Evolutionary conservation across 768 basidiomycete genomes (phyloP).

Genomic region (Phylloporus sp.): DNA sequence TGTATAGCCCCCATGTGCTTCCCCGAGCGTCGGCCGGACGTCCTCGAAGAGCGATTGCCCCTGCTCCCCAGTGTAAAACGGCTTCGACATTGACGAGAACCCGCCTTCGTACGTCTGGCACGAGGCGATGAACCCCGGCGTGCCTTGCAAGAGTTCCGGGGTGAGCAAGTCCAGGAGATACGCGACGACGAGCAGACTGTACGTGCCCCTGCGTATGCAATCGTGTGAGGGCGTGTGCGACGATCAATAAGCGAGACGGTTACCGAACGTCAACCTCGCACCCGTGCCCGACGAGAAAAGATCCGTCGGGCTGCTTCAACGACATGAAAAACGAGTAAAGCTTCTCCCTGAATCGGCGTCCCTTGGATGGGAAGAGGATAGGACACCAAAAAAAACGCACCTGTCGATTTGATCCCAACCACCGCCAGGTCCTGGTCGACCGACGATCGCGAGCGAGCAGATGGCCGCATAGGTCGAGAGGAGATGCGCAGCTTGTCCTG

Average conservation of each 20-base stretch:
- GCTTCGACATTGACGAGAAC: slow-evolving; percentile 75
- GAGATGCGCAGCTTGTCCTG: slow-evolving; percentile 82
- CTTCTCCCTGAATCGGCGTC: slow-evolving; percentile 40
- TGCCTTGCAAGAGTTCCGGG: slow-evolving; percentile 75
- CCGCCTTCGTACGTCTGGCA: slow-evolving; percentile 99
- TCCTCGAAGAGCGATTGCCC: slow-evolving; percentile 31
- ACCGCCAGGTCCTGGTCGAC: slow-evolving; percentile 62
- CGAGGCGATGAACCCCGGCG: slow-evolving; percentile 73
- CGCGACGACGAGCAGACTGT: slow-evolving; percentile 84
- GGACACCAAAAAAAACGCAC: slow-evolving; percentile 38
- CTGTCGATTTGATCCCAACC: slow-evolving; percentile 88
- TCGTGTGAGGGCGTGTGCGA: not conserved
- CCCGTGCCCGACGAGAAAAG: slow-evolving; percentile 81
- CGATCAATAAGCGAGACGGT: slow-evolving; percentile 15
- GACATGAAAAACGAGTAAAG: slow-evolving; percentile 89
- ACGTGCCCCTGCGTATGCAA: slow-evolving; percentile 63
- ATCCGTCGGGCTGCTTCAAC: slow-evolving; percentile 88
- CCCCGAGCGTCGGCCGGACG: slow-evolving; percentile 77
- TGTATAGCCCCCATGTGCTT: slow-evolving; percentile 97
- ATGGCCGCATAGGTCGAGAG: slow-evolving; percentile 88
- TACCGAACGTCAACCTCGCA: slow-evolving; percentile 94
- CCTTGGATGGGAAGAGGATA: not conserved
- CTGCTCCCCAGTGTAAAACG: slow-evolving; percentile 44
- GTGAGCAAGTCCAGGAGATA: slow-evolving; percentile 83
- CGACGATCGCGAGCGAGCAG: slow-evolving; percentile 78